Conservation (phyloP, 106 monocot species). For the Amphibolis antarctica region DNA sequence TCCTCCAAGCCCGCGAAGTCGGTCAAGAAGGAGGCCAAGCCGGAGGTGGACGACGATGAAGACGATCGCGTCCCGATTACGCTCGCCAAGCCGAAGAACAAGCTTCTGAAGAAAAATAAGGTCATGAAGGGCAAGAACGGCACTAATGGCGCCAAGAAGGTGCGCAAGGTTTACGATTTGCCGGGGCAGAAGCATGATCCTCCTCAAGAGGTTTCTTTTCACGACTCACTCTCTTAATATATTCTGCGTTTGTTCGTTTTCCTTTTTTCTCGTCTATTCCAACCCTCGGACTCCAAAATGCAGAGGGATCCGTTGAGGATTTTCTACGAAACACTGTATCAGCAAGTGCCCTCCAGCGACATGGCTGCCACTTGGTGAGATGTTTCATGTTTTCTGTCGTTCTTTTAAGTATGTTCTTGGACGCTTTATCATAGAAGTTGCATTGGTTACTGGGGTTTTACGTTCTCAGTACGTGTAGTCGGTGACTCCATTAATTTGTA, state of each 20-base stretch:
- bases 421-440: too few relatives aligned
- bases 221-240: background rate
- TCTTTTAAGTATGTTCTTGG: too few relatives aligned
- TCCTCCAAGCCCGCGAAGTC: slow-evolving; percentile 17
- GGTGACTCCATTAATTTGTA: too few relatives aligned
- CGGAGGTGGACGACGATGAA: slow-evolving; percentile 15
- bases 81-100: background rate
- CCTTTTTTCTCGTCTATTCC: background rate
- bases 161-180: slow-evolving; percentile 57
- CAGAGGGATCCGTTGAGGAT: slow-evolving; percentile 90
- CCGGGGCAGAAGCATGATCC: slow-evolving; percentile 90
- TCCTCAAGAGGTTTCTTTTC: slow-evolving; percentile 45
- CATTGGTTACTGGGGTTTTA: too few relatives aligned
- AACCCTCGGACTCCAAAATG: slow-evolving; percentile 6
- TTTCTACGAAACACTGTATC: slow-evolving; percentile 72
- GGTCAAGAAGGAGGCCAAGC: slow-evolving; percentile 23
- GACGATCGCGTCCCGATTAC: slow-evolving; percentile 6
- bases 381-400: too few relatives aligned
- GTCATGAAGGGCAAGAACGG: background rate
- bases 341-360: slow-evolving; percentile 75
- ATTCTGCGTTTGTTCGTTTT: background rate
- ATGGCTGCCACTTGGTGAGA: slow-evolving; percentile 80
- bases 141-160: slow-evolving; percentile 25
- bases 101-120: background rate
- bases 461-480: too few relatives aligned